Percentiles rank a stretch among this genome's conserved stretches.
phyloP scores from a whole-genome alignment of 495 filamentous ascomycete genomes.

The Aspergillus nidulans region DNA sequence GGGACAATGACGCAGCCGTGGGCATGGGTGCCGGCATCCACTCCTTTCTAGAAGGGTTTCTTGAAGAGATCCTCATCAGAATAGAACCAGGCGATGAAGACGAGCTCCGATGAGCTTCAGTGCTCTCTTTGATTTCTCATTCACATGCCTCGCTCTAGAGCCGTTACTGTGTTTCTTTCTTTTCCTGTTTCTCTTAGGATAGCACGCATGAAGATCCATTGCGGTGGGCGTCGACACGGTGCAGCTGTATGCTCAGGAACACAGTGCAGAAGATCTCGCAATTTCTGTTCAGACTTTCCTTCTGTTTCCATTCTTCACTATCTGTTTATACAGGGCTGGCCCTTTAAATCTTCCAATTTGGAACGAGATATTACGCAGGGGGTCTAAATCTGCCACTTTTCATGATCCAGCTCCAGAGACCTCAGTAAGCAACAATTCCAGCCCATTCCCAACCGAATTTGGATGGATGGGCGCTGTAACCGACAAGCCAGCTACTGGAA shows the following conservation, averaged over 20 bases:
- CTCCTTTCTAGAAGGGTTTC: conserved; percentile 81
- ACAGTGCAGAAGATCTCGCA: not conserved
- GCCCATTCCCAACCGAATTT: too few relatives aligned
- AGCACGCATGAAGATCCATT: conserved; percentile 1
- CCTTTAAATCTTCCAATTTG: conserved; percentile 4
- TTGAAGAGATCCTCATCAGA: conserved; percentile 92
- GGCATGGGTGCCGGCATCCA: conserved; percentile 87
- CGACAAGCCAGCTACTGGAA: too few relatives aligned
- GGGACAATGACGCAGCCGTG: conserved; percentile 76
- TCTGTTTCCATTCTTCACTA: not conserved
- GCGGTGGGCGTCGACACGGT: too few relatives aligned
- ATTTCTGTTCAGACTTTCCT: not conserved
- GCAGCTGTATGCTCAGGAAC: not conserved
- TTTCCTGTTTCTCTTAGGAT: not conserved
- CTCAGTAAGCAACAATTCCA: not conserved
- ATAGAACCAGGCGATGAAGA: conserved; percentile 81
- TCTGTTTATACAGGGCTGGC: conserved; percentile 1
- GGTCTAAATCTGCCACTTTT: not conserved
- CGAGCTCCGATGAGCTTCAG: conserved; percentile 7
- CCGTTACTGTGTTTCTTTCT: not conserved
- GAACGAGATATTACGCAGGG: not conserved
- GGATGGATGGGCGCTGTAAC: too few relatives aligned
- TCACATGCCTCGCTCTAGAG: not conserved
- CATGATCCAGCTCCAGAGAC: too few relatives aligned
- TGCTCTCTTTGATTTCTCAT: not conserved